These are phyloP conservation scores for Hypoxylon crocopeplum DNA, from an alignment of 495 filamentous ascomycete species.

Conservation along the genomic window DNA sequence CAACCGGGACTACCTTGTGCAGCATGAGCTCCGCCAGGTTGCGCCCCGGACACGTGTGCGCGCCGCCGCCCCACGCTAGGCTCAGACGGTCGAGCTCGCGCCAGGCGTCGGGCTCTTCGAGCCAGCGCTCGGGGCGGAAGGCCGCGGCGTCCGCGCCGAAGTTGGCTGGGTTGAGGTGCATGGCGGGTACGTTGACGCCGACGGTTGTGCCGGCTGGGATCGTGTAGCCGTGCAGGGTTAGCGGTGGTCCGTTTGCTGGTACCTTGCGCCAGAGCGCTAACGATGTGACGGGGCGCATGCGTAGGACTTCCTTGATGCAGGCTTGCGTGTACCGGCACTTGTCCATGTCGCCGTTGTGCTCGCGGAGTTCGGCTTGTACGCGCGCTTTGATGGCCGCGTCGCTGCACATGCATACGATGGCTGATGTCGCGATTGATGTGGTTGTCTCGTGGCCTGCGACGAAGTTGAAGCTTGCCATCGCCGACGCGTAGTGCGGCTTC, in stretches of 20 bases:
- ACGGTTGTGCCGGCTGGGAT: conserved; percentile 63
- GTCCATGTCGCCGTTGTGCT: neutral
- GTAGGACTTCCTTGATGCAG: conserved; percentile 67
- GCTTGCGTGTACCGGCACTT: conserved; percentile 60
- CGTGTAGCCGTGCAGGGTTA: conserved; percentile 55
- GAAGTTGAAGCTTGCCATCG: conserved; percentile 55
- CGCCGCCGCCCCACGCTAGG: conserved; percentile 69
- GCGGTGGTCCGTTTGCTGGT: conserved; percentile 51
- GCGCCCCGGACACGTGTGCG: conserved; percentile 70
- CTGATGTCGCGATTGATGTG: conserved; percentile 52
- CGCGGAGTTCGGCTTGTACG: conserved; percentile 36
- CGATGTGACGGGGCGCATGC: conserved; percentile 64
- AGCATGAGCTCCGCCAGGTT: conserved; percentile 70
- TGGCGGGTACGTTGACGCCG: conserved; percentile 65
- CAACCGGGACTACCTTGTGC: conserved; percentile 67
- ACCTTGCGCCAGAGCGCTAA: conserved; percentile 65
- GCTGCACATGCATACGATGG: conserved; percentile 44
- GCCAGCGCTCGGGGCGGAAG: conserved; percentile 65
- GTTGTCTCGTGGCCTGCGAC: conserved; percentile 56
- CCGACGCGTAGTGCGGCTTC: conserved; percentile 32
- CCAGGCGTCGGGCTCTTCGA: conserved; percentile 52
- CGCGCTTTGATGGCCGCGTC: conserved; percentile 30
- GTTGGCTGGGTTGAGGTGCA: conserved; percentile 60
- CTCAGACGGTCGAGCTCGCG: conserved; percentile 50
- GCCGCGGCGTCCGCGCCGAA: conserved; percentile 60